Evolutionary conservation across 75 land plant genomes (phyloP), one percentile per base, ranked within the genome.

Genomic region (Sequoia sempervirens): DNA sequence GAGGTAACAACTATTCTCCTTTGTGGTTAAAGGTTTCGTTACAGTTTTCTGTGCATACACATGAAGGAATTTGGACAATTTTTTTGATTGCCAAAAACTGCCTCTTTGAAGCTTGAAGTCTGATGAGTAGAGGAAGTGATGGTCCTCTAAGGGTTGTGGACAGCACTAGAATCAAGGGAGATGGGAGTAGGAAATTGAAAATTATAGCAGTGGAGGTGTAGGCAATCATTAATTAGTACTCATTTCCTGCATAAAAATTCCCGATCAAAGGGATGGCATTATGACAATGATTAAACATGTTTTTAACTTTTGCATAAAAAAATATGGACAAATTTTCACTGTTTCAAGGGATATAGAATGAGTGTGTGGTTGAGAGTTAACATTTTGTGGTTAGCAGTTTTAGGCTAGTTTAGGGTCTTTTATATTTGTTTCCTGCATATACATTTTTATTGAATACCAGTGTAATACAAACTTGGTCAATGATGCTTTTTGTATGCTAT

Each of bases 401-500:
- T 26, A 45, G 26, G 80, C 50, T 78, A 40, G 30, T 78, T 9
- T 11, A 78, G 50, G 32, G 4, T 6, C 30, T 26, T 43, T 41
- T 23, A 28, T 6, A 45, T 45, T 45, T 41, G 80, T 26, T 26
- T 78, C 9, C 10, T 3, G n/a, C 45, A 78, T 45, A 11, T 78
- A 10, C 3, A 76, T 41, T 26, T 45, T 43, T 78, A 76, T 76
- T 23, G 46, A 43, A 41, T 76, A 11, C 46, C 26, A 76, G 2
- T 6, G 28, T 10, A 41, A 45, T 78, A 78, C 14, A 23, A 0
- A 43, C 26, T 12, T 78, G 13, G 47, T 40, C 10, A 15, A 76
- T 43, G 45, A 76, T 76, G 79, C 28, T 41, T 76, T 76, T 76
- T 76, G n/a, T 76, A 34, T 5, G 41, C 47, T 74, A 38, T 75